These are phyloP conservation scores for Fusarium haematococcum DNA, from an alignment of 2,329 filamentous ascomycete genomes.

Conservation along the genomic window DNA sequence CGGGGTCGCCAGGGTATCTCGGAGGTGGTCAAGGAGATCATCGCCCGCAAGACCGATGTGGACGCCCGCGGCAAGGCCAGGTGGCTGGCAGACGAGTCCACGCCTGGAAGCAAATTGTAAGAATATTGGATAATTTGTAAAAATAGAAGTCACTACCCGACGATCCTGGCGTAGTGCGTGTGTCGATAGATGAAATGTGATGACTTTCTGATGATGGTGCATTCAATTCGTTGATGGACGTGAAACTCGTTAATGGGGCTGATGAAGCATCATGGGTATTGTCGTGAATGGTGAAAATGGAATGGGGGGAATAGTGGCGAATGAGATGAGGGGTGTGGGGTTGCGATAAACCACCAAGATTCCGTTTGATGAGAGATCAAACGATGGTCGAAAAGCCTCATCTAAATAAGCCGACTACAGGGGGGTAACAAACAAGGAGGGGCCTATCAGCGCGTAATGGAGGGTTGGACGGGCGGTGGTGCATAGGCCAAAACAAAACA, in stretches of 20 bases:
- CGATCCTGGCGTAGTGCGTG: constrained; percentile 32
- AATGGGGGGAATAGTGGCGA: constrained; percentile 23
- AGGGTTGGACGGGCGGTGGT: constrained; percentile 23
- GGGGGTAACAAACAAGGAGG: constrained; percentile 11
- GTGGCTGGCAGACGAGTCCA: constrained; percentile 51
- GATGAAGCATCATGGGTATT: constrained; percentile 22
- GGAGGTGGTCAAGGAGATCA: constrained; percentile 76
- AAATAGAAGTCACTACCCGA: constrained; percentile 42
- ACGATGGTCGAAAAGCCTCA: constrained; percentile 34
- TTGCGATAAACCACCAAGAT: constrained; percentile 40
- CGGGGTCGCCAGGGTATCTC: constrained; percentile 76
- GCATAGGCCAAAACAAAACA: constrained; percentile 21
- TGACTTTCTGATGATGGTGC: constrained; percentile 25
- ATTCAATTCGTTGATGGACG: constrained; percentile 2
- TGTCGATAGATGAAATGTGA: constrained; percentile 43
- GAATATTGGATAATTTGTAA: constrained; percentile 36
- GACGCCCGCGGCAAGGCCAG: constrained; percentile 56
- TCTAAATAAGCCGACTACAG: constrained; percentile 19
- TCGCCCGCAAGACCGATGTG: constrained; percentile 70
- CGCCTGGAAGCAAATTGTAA: constrained; percentile 50
- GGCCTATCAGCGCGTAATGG: constrained; percentile 23
- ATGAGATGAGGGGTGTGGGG: constrained; percentile 33
- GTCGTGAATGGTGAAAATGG: constrained; percentile 9
- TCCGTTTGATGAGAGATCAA: constrained; percentile 21
- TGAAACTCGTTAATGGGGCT: constrained; percentile 18